Evolutionary conservation across 1,284 basidiomycete species (phyloP).

Genomic region (Apiotrichum porosum): DNA sequence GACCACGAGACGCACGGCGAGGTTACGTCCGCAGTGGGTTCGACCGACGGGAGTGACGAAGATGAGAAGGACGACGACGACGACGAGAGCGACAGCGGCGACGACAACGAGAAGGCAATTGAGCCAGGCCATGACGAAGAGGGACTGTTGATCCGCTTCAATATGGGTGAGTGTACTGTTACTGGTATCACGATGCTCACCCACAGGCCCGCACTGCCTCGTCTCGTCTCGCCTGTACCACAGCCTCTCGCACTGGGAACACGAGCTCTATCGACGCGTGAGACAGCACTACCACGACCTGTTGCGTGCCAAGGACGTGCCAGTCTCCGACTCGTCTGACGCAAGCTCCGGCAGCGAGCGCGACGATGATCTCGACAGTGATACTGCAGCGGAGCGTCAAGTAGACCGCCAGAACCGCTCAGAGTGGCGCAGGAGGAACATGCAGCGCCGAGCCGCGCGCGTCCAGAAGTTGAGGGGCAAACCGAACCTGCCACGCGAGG

Average conservation of each 20-base stretch:
- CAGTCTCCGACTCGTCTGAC: not conserved
- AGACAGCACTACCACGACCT: constrained; percentile 3
- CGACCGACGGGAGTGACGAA: too few species aligned
- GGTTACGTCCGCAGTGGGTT: too few species aligned
- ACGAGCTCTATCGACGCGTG: constrained; percentile 1
- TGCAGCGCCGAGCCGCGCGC: not conserved
- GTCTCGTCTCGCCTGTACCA: not conserved
- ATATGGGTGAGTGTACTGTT: not conserved
- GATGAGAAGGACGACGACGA: too few species aligned
- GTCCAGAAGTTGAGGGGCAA: not conserved
- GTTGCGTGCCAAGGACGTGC: constrained; percentile 1
- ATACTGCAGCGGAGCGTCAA: too few species aligned
- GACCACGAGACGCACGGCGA: not conserved
- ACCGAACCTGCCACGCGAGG: not conserved
- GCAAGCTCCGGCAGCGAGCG: not conserved
- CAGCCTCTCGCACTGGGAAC: constrained; percentile 6
- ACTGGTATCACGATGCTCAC: too few species aligned
- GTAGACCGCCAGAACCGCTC: too few species aligned
- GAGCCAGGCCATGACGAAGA: too few species aligned
- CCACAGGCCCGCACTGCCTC: not conserved
- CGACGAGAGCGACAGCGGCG: not conserved
- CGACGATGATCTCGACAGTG: not conserved
- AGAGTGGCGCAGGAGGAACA: not conserved
- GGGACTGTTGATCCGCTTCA: too few species aligned
- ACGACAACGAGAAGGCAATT: too few species aligned